These are phyloP conservation scores for Suillus subalutaceus DNA, from an alignment of 768 basidiomycete species.

Conservation along the genomic window DNA sequence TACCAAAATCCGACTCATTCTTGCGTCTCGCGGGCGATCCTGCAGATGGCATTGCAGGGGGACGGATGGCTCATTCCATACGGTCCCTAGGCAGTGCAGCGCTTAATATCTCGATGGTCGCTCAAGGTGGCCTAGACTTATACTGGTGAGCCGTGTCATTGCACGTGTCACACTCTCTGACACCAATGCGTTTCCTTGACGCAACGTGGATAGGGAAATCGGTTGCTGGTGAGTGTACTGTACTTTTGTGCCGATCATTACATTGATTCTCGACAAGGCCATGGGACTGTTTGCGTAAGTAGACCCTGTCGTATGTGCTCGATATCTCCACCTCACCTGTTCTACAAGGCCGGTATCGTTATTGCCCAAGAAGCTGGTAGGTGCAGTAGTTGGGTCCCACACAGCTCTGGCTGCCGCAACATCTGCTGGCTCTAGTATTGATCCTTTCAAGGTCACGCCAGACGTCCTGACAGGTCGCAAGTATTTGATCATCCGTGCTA, in stretches of 20 bases:
- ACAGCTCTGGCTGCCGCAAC: slow-evolving; percentile 42
- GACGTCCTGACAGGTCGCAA: slow-evolving; percentile 78
- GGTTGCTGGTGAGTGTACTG: slow-evolving; percentile 59
- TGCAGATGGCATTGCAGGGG: slow-evolving; percentile 57
- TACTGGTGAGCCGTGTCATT: slow-evolving; percentile 64
- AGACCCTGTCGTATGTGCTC: not conserved
- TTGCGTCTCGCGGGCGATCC: slow-evolving; percentile 75
- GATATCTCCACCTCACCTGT: not conserved
- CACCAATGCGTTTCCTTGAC: slow-evolving; percentile 9
- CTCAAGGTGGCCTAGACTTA: slow-evolving; percentile 85
- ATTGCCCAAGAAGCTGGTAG: slow-evolving; percentile 91
- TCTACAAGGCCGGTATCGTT: slow-evolving; percentile 78
- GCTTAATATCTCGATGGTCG: slow-evolving; percentile 81
- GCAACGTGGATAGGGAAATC: slow-evolving; percentile 61
- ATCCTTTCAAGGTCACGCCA: slow-evolving; percentile 66
- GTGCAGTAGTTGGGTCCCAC: slow-evolving; percentile 74
- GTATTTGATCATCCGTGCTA: slow-evolving; percentile 75
- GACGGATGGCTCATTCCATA: slow-evolving; percentile 84
- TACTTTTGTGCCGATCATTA: not conserved
- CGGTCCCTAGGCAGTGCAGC: slow-evolving; percentile 85
- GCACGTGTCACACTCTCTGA: not conserved
- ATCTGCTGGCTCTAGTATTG: slow-evolving; percentile 26
- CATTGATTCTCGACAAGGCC: slow-evolving; percentile 41
- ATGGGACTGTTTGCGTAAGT: slow-evolving; percentile 84
- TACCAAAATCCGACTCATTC: slow-evolving; percentile 68